Evolutionary conservation across 768 basidiomycete species (phyloP).

Genomic region (Mycena albidolilacea): DNA sequence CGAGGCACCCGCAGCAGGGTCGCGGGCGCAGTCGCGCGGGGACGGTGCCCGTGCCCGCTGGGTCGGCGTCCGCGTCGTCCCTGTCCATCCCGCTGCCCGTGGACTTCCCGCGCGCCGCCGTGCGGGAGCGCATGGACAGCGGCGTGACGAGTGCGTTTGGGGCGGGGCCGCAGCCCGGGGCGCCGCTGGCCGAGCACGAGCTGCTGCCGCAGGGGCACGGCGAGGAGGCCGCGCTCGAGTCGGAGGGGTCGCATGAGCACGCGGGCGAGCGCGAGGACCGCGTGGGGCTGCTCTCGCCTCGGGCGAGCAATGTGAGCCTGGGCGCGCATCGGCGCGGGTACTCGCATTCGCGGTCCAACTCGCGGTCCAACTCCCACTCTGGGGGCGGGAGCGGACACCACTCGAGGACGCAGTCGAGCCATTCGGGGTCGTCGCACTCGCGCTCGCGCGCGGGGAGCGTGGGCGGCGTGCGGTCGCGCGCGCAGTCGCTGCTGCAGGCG

Average conservation of each 20-base stretch:
- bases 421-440: conserved; percentile 57
- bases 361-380: conserved; percentile 47
- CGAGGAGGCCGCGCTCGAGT: conserved; percentile 50
- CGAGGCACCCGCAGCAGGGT: conserved; percentile 47
- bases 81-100: conserved; percentile 10
- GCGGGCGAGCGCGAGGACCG: conserved; percentile 76
- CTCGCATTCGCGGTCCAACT: conserved; percentile 46
- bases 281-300: conserved; percentile 67
- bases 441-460: conserved; percentile 55
- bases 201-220: conserved; percentile 8
- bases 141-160: conserved; percentile 41
- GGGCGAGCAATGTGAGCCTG: conserved; percentile 52
- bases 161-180: conserved; percentile 12
- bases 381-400: conserved; percentile 5
- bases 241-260: conserved; percentile 72
- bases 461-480: conserved; percentile 69
- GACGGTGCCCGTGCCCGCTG: conserved; percentile 42
- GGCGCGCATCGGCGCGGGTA: conserved; percentile 50
- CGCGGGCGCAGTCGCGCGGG: conserved; percentile 45
- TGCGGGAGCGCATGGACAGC: conserved; percentile 34
- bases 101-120: conserved; percentile 36
- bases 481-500: conserved; percentile 78
- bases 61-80: background rate
- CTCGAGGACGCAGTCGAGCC: conserved; percentile 47
- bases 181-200: conserved; percentile 23